phyloP scores from a whole-genome alignment of 2,329 filamentous ascomycete species.

The Talaromyces sp. region DNA sequence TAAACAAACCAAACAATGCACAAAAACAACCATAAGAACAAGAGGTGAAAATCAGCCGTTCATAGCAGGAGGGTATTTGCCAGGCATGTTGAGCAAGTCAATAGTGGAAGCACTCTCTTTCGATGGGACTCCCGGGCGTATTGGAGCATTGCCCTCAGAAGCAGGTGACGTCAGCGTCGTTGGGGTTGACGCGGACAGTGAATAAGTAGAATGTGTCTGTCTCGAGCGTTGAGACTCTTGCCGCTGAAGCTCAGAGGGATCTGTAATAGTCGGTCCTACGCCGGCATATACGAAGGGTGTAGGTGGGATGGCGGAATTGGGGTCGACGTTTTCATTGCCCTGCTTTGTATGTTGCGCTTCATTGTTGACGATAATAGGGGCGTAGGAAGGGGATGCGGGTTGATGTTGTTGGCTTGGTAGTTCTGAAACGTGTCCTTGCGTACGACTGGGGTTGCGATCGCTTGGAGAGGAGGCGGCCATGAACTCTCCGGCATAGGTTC shows the following conservation, averaged over 20 bases:
- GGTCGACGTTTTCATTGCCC: not conserved
- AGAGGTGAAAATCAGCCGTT: not conserved
- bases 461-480: slow-evolving; percentile 37
- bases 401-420: not conserved
- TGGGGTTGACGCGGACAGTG: slow-evolving; percentile 9
- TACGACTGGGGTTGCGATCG: slow-evolving; percentile 5
- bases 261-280: slow-evolving; percentile 4
- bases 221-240: slow-evolving; percentile 12
- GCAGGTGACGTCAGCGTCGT: slow-evolving; percentile 9
- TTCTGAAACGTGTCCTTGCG: slow-evolving; percentile 9
- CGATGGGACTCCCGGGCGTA: slow-evolving; percentile 14
- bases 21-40: not conserved
- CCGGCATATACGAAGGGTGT: not conserved
- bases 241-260: slow-evolving; percentile 7
- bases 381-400: not conserved
- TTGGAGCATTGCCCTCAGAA: slow-evolving; percentile 3
- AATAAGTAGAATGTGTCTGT: slow-evolving; percentile 11
- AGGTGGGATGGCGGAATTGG: not conserved
- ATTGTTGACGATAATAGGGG: slow-evolving; percentile 4
- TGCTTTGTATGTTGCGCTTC: not conserved
- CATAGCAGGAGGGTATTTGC: slow-evolving; percentile 25
- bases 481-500: slow-evolving; percentile 50
- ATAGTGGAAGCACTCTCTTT: slow-evolving; percentile 27
- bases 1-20: not conserved
- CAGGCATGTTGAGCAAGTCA: slow-evolving; percentile 32